Evolutionary conservation across 306 rosid genomes (phyloP), one percentile per base, ranked within the genome.

Genomic region (Rosa lucieae): DNA sequence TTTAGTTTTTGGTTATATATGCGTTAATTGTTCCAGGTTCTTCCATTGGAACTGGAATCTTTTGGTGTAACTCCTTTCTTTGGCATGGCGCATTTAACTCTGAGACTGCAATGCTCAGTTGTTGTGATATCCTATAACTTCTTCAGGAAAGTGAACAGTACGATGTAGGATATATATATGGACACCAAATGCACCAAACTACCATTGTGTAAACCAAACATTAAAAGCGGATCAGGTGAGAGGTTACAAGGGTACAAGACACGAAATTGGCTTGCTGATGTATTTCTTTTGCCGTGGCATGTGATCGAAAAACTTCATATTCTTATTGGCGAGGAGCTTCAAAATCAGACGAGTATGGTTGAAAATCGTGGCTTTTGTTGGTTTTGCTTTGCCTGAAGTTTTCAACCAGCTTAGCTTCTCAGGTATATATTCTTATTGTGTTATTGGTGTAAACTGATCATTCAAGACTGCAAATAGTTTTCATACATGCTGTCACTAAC

Each of bases 51-150:
- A 72, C 85, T 78, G 2, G 85, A 84, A 69, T 78, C 85, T 0
- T 0, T 63, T n/a, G 26, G 70, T 0, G 21, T 74, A 11, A n/a
- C 52, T 14, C 44, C 53, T 11, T 23, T 10, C 1, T 0, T 89
- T 81, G 74, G 72, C 4, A 63, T 82, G 5, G 72, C 40, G n/a
- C 85, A 89, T 39, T 81, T 91, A 74, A 88, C 15, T 26, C 1
- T 91, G 68, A 88, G 23, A 78, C 88, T 8, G 62, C 74, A 1
- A 11, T 91, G 80, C 88, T 86, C 43, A 46, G 76, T 0, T 5
- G 67, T 26, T 4, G 11, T 32, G 35, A 32, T 32, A 32, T 23
- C 15, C 8, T 23, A 5, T 10, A 11, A 15, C 35, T 20, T 52
- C 11, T 23, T 40, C 20, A 88, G 90, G 84, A 56, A 5, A 84